Percentiles rank a stretch among this genome's conserved stretches.
Conservation (phyloP, 1,284 basidiomycete species). For the Leccinum angustisporum region DNA sequence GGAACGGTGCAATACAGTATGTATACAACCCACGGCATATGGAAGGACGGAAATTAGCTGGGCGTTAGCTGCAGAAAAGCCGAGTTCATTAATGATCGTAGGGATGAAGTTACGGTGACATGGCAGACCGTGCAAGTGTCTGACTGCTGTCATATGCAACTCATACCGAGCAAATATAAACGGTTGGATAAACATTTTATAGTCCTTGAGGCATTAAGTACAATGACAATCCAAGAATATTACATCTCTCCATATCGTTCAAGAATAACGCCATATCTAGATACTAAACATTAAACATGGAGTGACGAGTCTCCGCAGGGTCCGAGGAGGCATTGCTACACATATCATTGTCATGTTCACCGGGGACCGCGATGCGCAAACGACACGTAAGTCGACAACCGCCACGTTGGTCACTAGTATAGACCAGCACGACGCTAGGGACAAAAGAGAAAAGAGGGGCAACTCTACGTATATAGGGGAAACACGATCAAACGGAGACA, state of each 20-base stretch:
- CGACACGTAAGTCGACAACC: no score
- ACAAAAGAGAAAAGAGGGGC: no score
- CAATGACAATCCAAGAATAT: neutral
- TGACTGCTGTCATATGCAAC: no score
- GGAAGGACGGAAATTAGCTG: neutral
- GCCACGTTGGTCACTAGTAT: no score
- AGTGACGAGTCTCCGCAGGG: neutral
- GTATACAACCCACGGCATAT: neutral
- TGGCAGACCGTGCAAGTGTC: neutral
- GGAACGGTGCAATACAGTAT: neutral
- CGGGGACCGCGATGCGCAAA: no score
- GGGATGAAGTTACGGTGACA: neutral
- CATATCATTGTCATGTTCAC: neutral
- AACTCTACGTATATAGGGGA: no score
- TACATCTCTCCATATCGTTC: neutral
- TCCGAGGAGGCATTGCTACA: neutral
- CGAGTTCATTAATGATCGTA: neutral
- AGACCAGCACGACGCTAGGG: no score
- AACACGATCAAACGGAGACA: no score
- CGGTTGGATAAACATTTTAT: neutral
- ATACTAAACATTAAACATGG: neutral
- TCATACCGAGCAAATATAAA: neutral
- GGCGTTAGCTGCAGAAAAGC: neutral
- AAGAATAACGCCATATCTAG: neutral
- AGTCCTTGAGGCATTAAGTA: neutral